phyloP scores from a whole-genome alignment of 2,329 filamentous ascomycete species.

The Chaetomium olivaceum region DNA sequence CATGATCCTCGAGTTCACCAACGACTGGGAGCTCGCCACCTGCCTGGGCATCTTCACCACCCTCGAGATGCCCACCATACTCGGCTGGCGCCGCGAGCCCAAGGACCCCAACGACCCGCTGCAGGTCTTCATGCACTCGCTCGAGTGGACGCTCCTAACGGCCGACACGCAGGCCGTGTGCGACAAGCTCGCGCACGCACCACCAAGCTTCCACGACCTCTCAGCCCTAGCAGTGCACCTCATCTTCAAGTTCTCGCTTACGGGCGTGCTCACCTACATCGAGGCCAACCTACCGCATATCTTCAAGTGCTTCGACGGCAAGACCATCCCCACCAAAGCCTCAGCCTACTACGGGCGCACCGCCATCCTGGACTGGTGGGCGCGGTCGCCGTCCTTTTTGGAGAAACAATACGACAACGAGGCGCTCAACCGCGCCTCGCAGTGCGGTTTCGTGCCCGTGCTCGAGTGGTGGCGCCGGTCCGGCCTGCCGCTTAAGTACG shows the following conservation, averaged over 20 bases:
- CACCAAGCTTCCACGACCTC: constrained; percentile 68
- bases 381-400: constrained; percentile 75
- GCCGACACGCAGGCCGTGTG: constrained; percentile 71
- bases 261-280: constrained; percentile 70
- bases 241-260: constrained; percentile 87
- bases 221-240: constrained; percentile 82
- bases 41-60: constrained; percentile 79
- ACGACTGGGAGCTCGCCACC: constrained; percentile 88
- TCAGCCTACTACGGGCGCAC: constrained; percentile 82
- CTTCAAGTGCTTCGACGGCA: constrained; percentile 83
- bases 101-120: constrained; percentile 63
- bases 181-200: constrained; percentile 69
- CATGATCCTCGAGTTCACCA: constrained; percentile 78
- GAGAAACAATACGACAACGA: constrained; percentile 85
- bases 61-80: constrained; percentile 62
- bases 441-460: constrained; percentile 79
- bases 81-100: constrained; percentile 65
- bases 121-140: constrained; percentile 71
- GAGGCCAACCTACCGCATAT: constrained; percentile 66
- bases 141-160: constrained; percentile 83
- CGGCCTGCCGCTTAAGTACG: constrained; percentile 78
- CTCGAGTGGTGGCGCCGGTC: constrained; percentile 86
- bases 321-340: constrained; percentile 82
- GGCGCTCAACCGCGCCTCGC: constrained; percentile 83
- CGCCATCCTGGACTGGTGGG: constrained; percentile 90